phyloP scores from a whole-genome alignment of 495 filamentous ascomycete genomes.

The Penicillium verhagenii region DNA sequence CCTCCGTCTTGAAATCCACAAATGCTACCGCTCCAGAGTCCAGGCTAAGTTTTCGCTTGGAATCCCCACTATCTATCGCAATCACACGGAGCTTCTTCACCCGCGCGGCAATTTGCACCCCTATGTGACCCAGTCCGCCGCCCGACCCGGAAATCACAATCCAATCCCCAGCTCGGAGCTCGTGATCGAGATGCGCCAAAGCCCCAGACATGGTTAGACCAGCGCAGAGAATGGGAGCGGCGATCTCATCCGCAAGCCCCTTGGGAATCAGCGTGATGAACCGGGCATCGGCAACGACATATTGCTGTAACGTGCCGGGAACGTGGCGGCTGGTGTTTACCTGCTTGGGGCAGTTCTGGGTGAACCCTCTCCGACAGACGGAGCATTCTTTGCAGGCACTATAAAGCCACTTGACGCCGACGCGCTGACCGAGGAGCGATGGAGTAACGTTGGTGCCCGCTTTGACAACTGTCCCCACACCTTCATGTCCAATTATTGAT shows the following conservation, averaged over 20 bases:
- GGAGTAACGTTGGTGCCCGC: conserved; percentile 20
- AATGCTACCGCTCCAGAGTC: conserved; percentile 30
- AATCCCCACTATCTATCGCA: conserved; percentile 32
- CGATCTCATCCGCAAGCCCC: conserved; percentile 23
- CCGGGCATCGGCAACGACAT: conserved; percentile 29
- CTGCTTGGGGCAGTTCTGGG: conserved; percentile 33
- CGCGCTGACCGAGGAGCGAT: conserved; percentile 27
- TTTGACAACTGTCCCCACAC: conserved; percentile 31
- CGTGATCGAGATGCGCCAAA: conserved; percentile 22
- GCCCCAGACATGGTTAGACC: conserved; percentile 34
- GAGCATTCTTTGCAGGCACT: conserved; percentile 38
- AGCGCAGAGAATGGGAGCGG: conserved; percentile 36
- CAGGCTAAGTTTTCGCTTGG: conserved; percentile 29
- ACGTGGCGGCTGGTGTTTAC: conserved; percentile 34
- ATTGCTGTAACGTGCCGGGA: conserved; percentile 42
- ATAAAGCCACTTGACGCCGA: conserved; percentile 42
- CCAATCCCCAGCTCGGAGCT: conserved; percentile 26
- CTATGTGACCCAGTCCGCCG: conserved; percentile 37
- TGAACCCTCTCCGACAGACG: conserved; percentile 26
- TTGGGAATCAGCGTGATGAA: conserved; percentile 32
- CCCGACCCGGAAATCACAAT: conserved; percentile 37
- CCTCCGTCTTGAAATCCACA: conserved; percentile 31
- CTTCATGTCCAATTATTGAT: conserved; percentile 39
- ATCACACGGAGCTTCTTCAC: conserved; percentile 31
- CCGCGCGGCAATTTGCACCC: conserved; percentile 32